Evolutionary conservation across 2,329 filamentous ascomycete genomes (phyloP).

Genomic region (Botrytis hyacinthi): DNA sequence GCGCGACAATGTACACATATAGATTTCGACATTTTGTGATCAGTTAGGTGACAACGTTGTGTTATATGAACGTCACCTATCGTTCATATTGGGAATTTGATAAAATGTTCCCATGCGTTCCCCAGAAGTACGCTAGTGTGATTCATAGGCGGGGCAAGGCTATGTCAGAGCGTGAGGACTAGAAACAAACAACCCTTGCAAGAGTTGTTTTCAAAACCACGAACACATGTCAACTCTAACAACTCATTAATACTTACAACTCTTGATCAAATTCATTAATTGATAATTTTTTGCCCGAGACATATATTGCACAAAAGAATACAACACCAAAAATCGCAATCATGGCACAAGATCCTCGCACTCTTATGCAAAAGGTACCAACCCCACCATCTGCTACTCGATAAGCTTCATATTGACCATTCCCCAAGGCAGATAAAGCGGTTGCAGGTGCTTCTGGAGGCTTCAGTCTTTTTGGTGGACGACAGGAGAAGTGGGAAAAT

Average conservation of each 20-base stretch:
- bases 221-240: slow-evolving; percentile 31
- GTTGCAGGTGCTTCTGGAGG: slow-evolving; percentile 71
- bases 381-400: slow-evolving; percentile 36
- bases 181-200: slow-evolving; percentile 14
- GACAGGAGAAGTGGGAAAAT: slow-evolving; percentile 84
- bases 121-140: slow-evolving; percentile 1
- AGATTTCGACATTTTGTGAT: slow-evolving; percentile 4
- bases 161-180: slow-evolving; percentile 7
- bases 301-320: background rate
- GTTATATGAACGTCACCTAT: background rate
- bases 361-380: slow-evolving; percentile 71
- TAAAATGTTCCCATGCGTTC: slow-evolving; percentile 1
- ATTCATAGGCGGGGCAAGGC: slow-evolving; percentile 1
- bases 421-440: slow-evolving; percentile 77
- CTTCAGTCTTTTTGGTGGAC: slow-evolving; percentile 86
- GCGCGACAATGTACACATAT: slow-evolving; percentile 30
- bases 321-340: slow-evolving; percentile 12
- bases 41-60: background rate
- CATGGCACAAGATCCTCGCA: slow-evolving; percentile 77
- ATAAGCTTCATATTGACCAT: slow-evolving; percentile 25
- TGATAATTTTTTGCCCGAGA: background rate
- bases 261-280: slow-evolving; percentile 32
- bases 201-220: slow-evolving; percentile 9
- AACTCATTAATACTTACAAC: slow-evolving; percentile 55
- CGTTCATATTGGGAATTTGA: background rate